A percentile compares a stretch with the other conserved stretches of the same genome.
Evolutionary conservation across 2,329 filamentous ascomycete species (phyloP).

Genomic region (Fusarium domesticum): DNA sequence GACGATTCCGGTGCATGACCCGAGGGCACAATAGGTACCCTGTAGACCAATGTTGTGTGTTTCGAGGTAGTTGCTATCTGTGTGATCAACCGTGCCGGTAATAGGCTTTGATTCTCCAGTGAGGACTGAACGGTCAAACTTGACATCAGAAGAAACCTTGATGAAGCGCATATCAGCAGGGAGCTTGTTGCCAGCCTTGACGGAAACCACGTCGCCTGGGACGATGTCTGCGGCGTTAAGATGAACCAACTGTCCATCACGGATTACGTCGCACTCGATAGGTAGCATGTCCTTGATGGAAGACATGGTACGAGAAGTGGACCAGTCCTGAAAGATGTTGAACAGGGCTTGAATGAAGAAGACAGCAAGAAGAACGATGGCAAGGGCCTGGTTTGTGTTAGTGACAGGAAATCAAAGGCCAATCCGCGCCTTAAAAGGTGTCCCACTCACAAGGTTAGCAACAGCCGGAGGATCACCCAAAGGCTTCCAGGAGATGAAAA

Average conservation of each 20-base stretch:
- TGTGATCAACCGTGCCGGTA: conserved; percentile 60
- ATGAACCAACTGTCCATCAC: conserved; percentile 52
- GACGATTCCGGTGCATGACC: conserved; percentile 63
- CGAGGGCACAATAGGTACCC: conserved; percentile 74
- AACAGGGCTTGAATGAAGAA: conserved; percentile 69
- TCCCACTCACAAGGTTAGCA: conserved; percentile 52
- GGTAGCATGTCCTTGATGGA: conserved; percentile 80
- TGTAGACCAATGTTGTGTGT: conserved; percentile 73
- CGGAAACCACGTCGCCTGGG: conserved; percentile 65
- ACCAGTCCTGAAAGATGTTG: conserved; percentile 72
- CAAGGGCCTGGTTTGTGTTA: conserved; percentile 49
- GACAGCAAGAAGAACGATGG: conserved; percentile 68
- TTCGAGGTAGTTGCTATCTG: conserved; percentile 72
- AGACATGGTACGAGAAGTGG: conserved; percentile 71
- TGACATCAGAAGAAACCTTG: conserved; percentile 64
- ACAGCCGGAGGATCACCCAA: conserved; percentile 66
- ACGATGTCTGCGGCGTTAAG: conserved; percentile 61
- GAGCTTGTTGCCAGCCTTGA: conserved; percentile 71
- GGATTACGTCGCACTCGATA: conserved; percentile 63
- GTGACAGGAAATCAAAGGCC: not conserved
- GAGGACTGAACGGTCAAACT: conserved; percentile 70
- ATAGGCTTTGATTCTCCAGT: conserved; percentile 63
- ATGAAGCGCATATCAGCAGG: conserved; percentile 71
- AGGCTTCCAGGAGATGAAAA: conserved; percentile 75
- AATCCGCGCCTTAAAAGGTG: not conserved